Percentiles rank a stretch among this genome's conserved stretches.
phyloP scores from a whole-genome alignment of 371 early-diverging fungal genomes.

The Mucor ambiguus region DNA sequence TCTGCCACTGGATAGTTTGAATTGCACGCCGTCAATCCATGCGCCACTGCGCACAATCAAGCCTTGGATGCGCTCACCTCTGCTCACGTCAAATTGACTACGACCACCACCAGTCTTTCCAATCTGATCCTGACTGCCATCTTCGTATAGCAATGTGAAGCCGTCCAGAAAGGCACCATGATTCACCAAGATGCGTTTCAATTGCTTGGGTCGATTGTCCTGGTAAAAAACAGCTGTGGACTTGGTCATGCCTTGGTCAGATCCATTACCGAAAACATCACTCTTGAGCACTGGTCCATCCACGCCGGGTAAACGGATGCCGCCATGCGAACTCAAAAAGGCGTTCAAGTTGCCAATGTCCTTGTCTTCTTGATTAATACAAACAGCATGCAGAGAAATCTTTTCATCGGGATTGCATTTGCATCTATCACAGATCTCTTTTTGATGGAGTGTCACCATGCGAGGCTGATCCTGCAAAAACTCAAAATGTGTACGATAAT shows the following conservation, averaged over 20 bases:
- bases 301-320: constrained; percentile 32
- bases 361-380: constrained; percentile 38
- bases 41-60: constrained; percentile 54
- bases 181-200: constrained; percentile 39
- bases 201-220: constrained; percentile 3
- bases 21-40: constrained; percentile 67
- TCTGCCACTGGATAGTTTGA: constrained; percentile 50
- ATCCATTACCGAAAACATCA: constrained; percentile 13
- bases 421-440: constrained; percentile 25
- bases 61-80: constrained; percentile 47
- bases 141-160: constrained; percentile 41
- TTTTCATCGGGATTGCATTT: constrained; percentile 31
- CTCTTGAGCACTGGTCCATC: constrained; percentile 38
- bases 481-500: constrained; percentile 57
- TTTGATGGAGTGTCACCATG: not conserved
- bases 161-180: constrained; percentile 59
- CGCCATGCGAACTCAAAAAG: constrained; percentile 30
- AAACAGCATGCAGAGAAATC: constrained; percentile 41
- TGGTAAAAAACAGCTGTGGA: constrained; percentile 5
- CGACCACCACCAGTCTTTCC: constrained; percentile 43
- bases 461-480: constrained; percentile 45
- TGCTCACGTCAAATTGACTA: constrained; percentile 25
- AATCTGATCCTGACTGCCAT: constrained; percentile 39
- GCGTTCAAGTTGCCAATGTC: constrained; percentile 31
- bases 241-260: constrained; percentile 12